phyloP scores from a whole-genome alignment of 257 asterid species.

The Salvia rosmarinus region DNA sequence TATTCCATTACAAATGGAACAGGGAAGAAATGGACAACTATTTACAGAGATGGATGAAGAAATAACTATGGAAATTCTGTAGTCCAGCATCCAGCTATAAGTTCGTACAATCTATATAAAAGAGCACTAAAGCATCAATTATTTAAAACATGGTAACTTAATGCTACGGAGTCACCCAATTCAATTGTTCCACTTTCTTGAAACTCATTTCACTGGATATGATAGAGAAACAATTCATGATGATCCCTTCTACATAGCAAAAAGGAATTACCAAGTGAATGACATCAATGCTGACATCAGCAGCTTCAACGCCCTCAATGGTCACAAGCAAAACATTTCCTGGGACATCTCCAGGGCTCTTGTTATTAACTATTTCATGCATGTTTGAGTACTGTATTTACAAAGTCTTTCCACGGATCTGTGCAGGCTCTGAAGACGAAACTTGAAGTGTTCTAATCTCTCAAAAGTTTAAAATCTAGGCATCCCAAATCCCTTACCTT shows the following conservation, averaged over 20 bases:
- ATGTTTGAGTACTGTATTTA: slow-evolving; percentile 84
- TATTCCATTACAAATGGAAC: neutral
- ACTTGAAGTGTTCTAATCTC: too few relatives aligned
- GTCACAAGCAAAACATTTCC: slow-evolving; percentile 86
- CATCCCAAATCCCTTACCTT: too few relatives aligned
- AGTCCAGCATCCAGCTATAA: slow-evolving; percentile 13
- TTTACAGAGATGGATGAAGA: neutral
- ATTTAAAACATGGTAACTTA: slow-evolving; percentile 3
- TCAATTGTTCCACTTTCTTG: neutral
- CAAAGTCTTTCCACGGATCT: slow-evolving; percentile 80
- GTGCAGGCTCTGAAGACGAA: slow-evolving; percentile 88
- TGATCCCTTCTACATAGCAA: neutral
- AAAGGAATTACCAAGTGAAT: slow-evolving; percentile 70
- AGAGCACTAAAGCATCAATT: slow-evolving; percentile 6
- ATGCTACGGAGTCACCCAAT: neutral
- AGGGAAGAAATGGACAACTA: slow-evolving; percentile 6
- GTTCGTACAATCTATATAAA: neutral
- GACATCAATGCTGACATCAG: slow-evolving; percentile 85
- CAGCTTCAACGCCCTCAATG: slow-evolving; percentile 86
- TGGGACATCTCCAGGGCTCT: slow-evolving; percentile 80
- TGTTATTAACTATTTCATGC: slow-evolving; percentile 81
- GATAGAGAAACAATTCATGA: slow-evolving; percentile 10
- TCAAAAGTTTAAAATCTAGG: too few relatives aligned
- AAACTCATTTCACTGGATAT: slow-evolving; percentile 6
- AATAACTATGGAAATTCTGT: neutral